These are phyloP conservation scores for Fusarium pseudonygamai DNA, from an alignment of 2,329 filamentous ascomycete genomes.

Conservation along the genomic window DNA sequence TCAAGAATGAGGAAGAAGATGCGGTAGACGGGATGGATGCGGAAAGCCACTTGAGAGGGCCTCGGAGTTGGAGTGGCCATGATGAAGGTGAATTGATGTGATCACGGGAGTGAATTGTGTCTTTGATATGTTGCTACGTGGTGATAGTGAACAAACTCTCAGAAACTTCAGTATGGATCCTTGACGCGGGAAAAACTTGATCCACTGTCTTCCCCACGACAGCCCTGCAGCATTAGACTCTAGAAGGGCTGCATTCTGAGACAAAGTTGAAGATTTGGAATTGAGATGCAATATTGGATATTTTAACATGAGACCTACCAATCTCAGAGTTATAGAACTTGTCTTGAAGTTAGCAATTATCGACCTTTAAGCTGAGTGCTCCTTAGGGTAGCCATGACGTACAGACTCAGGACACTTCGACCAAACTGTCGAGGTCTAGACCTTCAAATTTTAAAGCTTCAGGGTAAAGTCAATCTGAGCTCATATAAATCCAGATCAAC, in stretches of 20 bases:
- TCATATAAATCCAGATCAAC: background rate
- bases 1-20: conserved; percentile 82
- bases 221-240: background rate
- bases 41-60: conserved; percentile 48
- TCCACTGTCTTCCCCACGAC: conserved; percentile 33
- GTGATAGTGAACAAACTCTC: conserved; percentile 3
- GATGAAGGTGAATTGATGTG: conserved; percentile 4
- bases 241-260: background rate
- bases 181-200: conserved; percentile 41
- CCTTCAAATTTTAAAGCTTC: background rate
- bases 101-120: background rate
- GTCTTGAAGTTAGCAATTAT: background rate
- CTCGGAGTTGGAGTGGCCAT: conserved; percentile 40
- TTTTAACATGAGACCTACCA: background rate
- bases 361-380: accelerated
- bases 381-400: background rate
- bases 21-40: conserved; percentile 70
- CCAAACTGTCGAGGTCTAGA: background rate
- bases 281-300: background rate
- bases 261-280: background rate
- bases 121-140: conserved; percentile 7
- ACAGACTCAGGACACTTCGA: background rate
- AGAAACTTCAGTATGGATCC: conserved; percentile 23
- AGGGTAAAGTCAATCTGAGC: background rate
- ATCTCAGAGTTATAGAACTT: background rate